These are phyloP conservation scores for Beauveria medogensis DNA, from an alignment of 2,329 filamentous ascomycete species.

Conservation along the genomic window DNA sequence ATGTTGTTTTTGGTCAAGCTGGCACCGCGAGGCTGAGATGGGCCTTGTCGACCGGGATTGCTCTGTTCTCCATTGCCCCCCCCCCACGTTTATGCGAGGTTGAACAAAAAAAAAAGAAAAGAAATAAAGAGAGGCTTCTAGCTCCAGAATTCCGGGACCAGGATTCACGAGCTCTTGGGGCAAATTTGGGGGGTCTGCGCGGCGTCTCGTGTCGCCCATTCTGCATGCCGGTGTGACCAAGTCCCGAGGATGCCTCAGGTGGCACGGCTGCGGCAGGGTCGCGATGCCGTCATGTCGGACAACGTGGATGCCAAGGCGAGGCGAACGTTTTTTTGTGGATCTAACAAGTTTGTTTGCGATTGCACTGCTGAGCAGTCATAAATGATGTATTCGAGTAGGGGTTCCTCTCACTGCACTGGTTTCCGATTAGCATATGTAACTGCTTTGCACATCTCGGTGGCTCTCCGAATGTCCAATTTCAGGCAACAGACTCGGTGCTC, in stretches of 20 bases:
- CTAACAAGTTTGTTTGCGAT: not conserved
- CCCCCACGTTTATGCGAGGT: too few relatives aligned
- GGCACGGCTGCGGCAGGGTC: not conserved
- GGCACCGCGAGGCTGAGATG: too few relatives aligned
- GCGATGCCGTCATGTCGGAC: conserved; percentile 1
- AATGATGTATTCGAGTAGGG: not conserved
- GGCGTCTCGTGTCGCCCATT: not conserved
- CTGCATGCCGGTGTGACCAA: not conserved
- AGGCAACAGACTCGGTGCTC: too few relatives aligned
- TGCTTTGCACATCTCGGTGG: too few relatives aligned
- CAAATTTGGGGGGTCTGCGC: too few relatives aligned
- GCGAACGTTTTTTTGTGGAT: not conserved
- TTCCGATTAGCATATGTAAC: too few relatives aligned
- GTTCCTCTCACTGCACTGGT: too few relatives aligned
- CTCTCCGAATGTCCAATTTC: too few relatives aligned
- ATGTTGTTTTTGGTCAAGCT: too few relatives aligned
- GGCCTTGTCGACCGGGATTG: too few relatives aligned
- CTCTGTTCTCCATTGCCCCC: too few relatives aligned
- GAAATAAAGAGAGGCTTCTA: not conserved
- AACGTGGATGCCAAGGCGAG: not conserved
- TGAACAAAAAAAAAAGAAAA: too few relatives aligned
- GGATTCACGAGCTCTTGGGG: not conserved
- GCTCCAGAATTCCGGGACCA: not conserved
- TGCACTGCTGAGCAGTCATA: not conserved
- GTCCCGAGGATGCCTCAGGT: not conserved